Percentiles rank a stretch among this genome's conserved stretches.
phyloP scores from a whole-genome alignment of 805 yeast genomes.

The Alloascoidea africana region DNA sequence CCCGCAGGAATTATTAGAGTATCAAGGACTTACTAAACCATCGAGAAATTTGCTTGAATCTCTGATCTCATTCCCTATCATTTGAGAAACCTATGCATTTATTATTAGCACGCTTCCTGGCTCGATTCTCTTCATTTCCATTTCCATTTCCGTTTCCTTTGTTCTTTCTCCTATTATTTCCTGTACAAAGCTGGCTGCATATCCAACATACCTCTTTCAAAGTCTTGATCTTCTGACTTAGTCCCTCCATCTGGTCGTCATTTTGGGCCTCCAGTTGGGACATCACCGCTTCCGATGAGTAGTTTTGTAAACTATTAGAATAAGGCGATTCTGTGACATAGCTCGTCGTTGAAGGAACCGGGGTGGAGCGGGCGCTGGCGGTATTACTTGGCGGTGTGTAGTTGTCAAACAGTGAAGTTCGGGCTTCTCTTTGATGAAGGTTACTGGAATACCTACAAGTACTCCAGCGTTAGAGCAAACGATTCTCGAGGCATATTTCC shows the following conservation, averaged over 20 bases:
- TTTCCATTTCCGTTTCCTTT: too few species aligned
- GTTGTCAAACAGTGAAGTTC: conserved; percentile 2
- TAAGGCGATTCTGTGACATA: neutral
- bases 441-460: conserved; percentile 2
- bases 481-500: too few species aligned
- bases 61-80: conserved; percentile 53
- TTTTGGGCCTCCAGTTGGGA: conserved; percentile 53
- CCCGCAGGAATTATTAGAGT: too few species aligned
- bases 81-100: conserved; percentile 24
- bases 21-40: conserved; percentile 15
- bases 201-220: conserved; percentile 28
- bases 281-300: conserved; percentile 34
- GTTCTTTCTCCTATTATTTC: too few species aligned
- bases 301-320: conserved; percentile 3
- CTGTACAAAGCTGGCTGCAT: neutral
- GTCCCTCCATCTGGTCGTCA: conserved; percentile 38
- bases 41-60: conserved; percentile 31
- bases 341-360: too few species aligned
- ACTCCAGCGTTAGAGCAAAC: too few species aligned
- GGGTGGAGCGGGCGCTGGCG: neutral
- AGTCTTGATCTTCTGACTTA: conserved; percentile 37
- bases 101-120: conserved; percentile 1
- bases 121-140: conserved; percentile 3
- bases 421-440: conserved; percentile 2
- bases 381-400: neutral